Percentiles rank a stretch among this genome's conserved stretches.
These are phyloP conservation scores for Sporothrix pseudoabietina DNA, from an alignment of 2,329 filamentous ascomycete species.

Conservation along the genomic window DNA sequence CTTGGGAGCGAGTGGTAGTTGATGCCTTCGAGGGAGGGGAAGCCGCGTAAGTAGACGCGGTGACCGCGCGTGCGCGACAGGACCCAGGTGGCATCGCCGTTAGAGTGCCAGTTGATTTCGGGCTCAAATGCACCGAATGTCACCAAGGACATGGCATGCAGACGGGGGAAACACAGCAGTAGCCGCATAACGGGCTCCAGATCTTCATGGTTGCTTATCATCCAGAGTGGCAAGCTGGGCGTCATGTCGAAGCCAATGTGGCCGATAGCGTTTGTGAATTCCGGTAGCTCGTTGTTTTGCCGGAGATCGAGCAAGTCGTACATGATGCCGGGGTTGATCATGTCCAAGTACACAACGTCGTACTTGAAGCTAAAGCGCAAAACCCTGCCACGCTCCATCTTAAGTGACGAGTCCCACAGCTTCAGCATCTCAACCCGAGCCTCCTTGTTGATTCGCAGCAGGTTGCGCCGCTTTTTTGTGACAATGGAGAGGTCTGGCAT, in stretches of 20 bases:
- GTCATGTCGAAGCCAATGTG: slow-evolving; percentile 35
- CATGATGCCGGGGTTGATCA: slow-evolving; percentile 29
- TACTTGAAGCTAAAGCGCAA: slow-evolving; percentile 29
- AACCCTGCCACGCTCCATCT: slow-evolving; percentile 17
- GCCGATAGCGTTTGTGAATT: slow-evolving; percentile 28
- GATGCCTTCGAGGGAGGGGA: slow-evolving; percentile 28
- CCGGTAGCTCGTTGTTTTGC: slow-evolving; percentile 4
- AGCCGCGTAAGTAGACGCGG: slow-evolving; percentile 29
- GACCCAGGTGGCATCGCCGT: slow-evolving; percentile 30
- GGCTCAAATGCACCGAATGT: slow-evolving; percentile 29
- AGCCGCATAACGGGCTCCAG: slow-evolving; percentile 32
- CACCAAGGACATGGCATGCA: slow-evolving; percentile 34
- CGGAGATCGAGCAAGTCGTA: slow-evolving; percentile 27
- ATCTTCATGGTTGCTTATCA: slow-evolving; percentile 24
- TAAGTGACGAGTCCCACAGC: slow-evolving; percentile 22
- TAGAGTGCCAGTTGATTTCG: slow-evolving; percentile 32
- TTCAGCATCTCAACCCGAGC: slow-evolving; percentile 30
- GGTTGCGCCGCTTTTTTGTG: slow-evolving; percentile 26
- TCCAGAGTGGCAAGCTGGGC: slow-evolving; percentile 33
- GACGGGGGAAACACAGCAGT: slow-evolving; percentile 32
- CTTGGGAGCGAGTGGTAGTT: slow-evolving; percentile 28
- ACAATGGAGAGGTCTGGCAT: slow-evolving; percentile 32
- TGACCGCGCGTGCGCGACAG: slow-evolving; percentile 25
- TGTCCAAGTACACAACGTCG: slow-evolving; percentile 34
- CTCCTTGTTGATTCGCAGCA: slow-evolving; percentile 32